These are phyloP conservation scores for Myriangium duriaei DNA, from an alignment of 2,329 filamentous ascomycete species.

Conservation along the genomic window DNA sequence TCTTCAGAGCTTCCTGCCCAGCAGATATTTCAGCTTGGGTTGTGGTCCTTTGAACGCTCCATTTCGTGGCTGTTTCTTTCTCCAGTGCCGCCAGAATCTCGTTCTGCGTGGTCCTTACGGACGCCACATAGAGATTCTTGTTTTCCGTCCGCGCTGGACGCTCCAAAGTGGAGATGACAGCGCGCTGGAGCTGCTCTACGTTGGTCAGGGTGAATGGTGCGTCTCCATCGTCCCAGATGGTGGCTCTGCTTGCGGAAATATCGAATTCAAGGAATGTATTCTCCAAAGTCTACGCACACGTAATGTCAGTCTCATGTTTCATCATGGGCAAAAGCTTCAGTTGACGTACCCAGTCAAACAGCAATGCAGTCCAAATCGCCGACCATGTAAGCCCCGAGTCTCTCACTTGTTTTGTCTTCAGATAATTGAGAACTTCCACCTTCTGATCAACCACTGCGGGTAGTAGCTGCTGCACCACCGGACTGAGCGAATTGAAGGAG, in stretches of 20 bases:
- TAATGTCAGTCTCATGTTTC: no score
- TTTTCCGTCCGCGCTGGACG: neutral
- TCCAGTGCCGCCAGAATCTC: neutral
- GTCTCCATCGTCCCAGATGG: neutral
- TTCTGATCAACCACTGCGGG: neutral
- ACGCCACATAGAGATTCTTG: neutral
- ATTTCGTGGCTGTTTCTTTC: neutral
- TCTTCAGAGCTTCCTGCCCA: no score
- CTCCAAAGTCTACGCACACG: no score
- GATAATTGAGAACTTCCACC: neutral
- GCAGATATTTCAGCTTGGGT: no score
- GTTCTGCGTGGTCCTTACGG: neutral
- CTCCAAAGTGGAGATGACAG: neutral
- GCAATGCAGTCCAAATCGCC: neutral
- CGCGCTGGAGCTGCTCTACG: neutral
- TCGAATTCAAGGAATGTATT: neutral
- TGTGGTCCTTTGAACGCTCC: no score
- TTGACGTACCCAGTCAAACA: neutral
- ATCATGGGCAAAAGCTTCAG: no score
- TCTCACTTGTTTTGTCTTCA: neutral
- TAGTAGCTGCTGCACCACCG: neutral
- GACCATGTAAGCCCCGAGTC: neutral
- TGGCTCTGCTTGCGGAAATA: neutral
- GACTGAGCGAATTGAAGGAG: slow-evolving; percentile 22
- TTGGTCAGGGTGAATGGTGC: neutral